phyloP scores from a whole-genome alignment of 352 stramenopile species.

The Phytophthora pluvialis region DNA sequence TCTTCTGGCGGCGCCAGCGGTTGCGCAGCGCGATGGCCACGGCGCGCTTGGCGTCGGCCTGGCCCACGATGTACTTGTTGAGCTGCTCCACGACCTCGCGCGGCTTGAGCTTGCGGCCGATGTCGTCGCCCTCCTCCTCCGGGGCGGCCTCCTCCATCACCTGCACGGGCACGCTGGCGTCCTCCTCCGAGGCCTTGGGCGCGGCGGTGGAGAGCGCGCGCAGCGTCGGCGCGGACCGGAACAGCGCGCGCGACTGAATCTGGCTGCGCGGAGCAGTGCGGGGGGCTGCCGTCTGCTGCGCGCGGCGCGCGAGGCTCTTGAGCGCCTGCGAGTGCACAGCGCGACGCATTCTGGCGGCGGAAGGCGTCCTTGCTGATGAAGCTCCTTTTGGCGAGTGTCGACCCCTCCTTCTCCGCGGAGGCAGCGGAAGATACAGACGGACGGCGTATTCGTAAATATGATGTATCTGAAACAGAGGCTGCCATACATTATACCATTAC shows the following conservation, averaged over 20 bases:
- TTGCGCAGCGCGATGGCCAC: conserved; percentile 99
- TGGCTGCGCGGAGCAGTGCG: not conserved
- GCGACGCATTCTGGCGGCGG: conserved; percentile 51
- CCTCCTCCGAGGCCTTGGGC: conserved; percentile 38
- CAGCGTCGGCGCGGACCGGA: conserved; percentile 17
- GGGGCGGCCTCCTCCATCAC: conserved; percentile 38
- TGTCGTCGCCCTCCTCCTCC: conserved; percentile 57
- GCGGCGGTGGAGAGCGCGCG: conserved; percentile 45
- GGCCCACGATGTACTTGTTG: conserved; percentile 98
- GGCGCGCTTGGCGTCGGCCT: conserved; percentile 97
- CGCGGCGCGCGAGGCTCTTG: conserved; percentile 45
- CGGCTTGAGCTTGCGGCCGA: conserved; percentile 89
- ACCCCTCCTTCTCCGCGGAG: conserved; percentile 19
- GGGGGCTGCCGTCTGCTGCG: conserved; percentile 1
- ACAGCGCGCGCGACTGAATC: conserved; percentile 18
- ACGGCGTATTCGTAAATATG: conserved; percentile 9
- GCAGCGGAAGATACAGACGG: conserved; percentile 4
- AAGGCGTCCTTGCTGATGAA: conserved; percentile 7
- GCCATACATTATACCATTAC: not conserved
- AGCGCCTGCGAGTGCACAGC: conserved; percentile 48
- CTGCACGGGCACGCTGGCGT: conserved; percentile 31
- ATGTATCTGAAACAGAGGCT: not conserved
- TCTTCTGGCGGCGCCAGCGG: conserved; percentile 96
- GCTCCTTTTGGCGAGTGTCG: conserved; percentile 21
- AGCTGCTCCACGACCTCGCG: conserved; percentile 95